Evolutionary conservation across 1,139 yeast species (phyloP).

Genomic region (Magnusiomyces ingens): DNA sequence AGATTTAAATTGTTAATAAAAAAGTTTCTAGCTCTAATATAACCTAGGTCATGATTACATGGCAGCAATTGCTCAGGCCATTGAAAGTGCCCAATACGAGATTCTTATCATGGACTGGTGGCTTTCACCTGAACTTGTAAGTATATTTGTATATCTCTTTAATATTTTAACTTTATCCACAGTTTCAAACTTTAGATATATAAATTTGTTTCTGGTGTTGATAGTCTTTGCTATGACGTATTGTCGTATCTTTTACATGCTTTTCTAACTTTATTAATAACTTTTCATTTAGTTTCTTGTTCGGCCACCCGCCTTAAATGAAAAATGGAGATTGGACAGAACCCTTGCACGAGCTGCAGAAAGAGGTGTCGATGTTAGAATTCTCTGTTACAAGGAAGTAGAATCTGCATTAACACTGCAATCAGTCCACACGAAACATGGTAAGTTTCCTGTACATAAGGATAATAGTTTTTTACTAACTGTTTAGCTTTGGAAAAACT

Average conservation of each 20-base stretch:
- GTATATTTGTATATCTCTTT: neutral
- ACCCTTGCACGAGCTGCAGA: constrained; percentile 52
- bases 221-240: neutral
- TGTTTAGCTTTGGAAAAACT: constrained; percentile 42
- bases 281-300: constrained; percentile 37
- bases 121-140: constrained; percentile 49
- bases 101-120: constrained; percentile 63
- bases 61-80: constrained; percentile 51
- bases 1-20: constrained; percentile 22
- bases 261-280: neutral
- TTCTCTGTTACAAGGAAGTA: constrained; percentile 55
- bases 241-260: neutral
- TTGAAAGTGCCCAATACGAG: constrained; percentile 59
- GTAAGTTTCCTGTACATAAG: neutral
- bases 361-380: constrained; percentile 56
- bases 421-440: constrained; percentile 53
- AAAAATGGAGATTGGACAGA: constrained; percentile 56
- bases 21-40: neutral
- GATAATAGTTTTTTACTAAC: neutral
- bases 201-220: neutral
- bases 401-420: constrained; percentile 56
- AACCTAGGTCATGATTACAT: constrained; percentile 33
- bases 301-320: constrained; percentile 59
- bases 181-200: no score
- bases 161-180: neutral